Base-by-base conservation (phyloP, 768 basidiomycete species). In the Dacryopinax primogenitus region DNA sequence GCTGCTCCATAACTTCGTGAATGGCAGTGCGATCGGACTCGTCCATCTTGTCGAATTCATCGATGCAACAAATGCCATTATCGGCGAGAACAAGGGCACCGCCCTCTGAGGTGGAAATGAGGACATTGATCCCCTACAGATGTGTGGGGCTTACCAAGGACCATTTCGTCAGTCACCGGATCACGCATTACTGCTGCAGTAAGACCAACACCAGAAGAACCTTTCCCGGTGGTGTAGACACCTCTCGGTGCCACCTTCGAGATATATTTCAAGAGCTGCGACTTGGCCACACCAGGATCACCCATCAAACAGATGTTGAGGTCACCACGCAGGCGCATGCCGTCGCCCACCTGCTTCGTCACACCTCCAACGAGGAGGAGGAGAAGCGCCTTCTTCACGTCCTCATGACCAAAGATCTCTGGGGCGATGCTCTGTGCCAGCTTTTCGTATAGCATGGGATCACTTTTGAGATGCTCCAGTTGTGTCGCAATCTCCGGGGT, bases 21-120 rank as follows among this genome's bases (percentile, higher is more conserved):
- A 99, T 98, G 15, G 96, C 92, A 1, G 96, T 98, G 69, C 96
- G 82, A 74, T 98, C 96, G 0, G 91, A 75, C 77, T 99, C 96
- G 69, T 98, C 96, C 96, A 99, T 99, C 75, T 99, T 98, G 79
- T 99, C 96, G 73, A 99, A 99, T 74, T 99, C 96, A 70, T 99
- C 96, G 68, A 99, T 99, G 75, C 95, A 98, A 78, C 94, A 97
- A 72, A 99, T 99, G 32, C 96, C 96, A 69, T 99, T 99, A 75
- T 99, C 96, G 12, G 96, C 95, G 58, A 99, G 83, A 16, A 99
- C 96, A 63, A 99, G 84, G n/a, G 96, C 96, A 32, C 96, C 96
- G 3, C 96, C 96, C 91, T 99, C 96, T 97, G 76, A 28, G 61
- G 33, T 34, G 18, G n/a, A 21, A 15, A 16, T 41, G 30, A 37